Percentiles rank a stretch among this genome's conserved stretches.
Conservation (phyloP, 2,329 filamentous ascomycete species). For the Lizonia empirigonia region DNA sequence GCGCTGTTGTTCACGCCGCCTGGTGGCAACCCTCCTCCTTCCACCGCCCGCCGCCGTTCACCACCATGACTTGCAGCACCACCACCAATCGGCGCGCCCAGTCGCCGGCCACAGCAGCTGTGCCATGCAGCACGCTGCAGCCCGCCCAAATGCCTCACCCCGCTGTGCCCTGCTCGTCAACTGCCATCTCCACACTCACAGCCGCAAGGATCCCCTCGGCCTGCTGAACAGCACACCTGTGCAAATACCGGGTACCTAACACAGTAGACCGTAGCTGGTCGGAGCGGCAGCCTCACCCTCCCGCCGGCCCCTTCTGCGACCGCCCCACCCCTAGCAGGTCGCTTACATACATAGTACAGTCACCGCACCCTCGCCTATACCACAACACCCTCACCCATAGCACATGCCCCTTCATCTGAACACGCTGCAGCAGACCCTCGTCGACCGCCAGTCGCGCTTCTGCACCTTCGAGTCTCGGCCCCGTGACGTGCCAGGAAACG, state of each 20-base stretch:
- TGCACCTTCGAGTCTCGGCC: constrained; percentile 19
- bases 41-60: background rate
- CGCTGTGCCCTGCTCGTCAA: no score
- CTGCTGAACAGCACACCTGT: background rate
- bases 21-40: constrained; percentile 2
- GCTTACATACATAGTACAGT: background rate
- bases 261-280: no score
- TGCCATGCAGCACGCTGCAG: constrained; percentile 19
- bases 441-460: constrained; percentile 27
- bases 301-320: constrained; percentile 30
- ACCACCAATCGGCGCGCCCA: constrained; percentile 21
- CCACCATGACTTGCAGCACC: constrained; percentile 7
- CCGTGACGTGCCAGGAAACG: constrained; percentile 29
- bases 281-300: constrained; percentile 4
- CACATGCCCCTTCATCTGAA: constrained; percentile 5
- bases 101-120: constrained; percentile 2
- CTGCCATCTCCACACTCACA: background rate
- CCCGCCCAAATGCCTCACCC: constrained; percentile 29
- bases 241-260: no score
- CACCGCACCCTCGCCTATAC: constrained; percentile 3
- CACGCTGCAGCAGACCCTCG: constrained; percentile 11
- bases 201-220: background rate
- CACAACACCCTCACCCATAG: constrained; percentile 8
- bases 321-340: constrained; percentile 8
- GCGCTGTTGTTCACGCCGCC: constrained; percentile 4